Evolutionary conservation across 805 yeast species (phyloP).

Genomic region (Vanderwaltozyma verrucispora): DNA sequence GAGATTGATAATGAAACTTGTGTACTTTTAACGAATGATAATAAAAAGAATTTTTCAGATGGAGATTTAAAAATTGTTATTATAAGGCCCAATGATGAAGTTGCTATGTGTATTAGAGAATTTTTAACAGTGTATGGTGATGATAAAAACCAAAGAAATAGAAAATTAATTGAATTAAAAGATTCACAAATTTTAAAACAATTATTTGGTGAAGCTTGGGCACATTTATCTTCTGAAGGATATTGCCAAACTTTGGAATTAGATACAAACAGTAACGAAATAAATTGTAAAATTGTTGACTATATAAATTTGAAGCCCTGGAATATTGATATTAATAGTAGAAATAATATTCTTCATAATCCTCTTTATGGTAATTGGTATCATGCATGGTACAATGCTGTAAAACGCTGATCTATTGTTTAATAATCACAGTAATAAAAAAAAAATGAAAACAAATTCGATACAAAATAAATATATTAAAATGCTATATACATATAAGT

Average conservation of each 20-base stretch:
- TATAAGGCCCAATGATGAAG: constrained; percentile 22
- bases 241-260: constrained; percentile 6
- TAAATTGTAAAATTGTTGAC: constrained; percentile 16
- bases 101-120: constrained; percentile 25
- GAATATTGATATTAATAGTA: constrained; percentile 7
- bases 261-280: constrained; percentile 1
- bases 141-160: constrained; percentile 8
- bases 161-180: constrained; percentile 8
- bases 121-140: constrained; percentile 24
- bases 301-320: constrained; percentile 18
- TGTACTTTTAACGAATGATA: constrained; percentile 21
- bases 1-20: constrained; percentile 30
- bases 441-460: too few relatives aligned
- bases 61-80: constrained; percentile 13
- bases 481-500: too few relatives aligned
- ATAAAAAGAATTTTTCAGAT: constrained; percentile 1
- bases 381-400: constrained; percentile 4
- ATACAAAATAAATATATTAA: too few relatives aligned
- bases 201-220: constrained; percentile 26
- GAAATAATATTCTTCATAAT: constrained; percentile 1
- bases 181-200: constrained; percentile 20
- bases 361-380: constrained; percentile 4
- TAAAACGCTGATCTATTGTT: not conserved
- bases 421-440: too few relatives aligned
- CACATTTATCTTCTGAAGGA: constrained; percentile 17